phyloP scores from a whole-genome alignment of 257 asterid species.

The Lavandula angustifolia region DNA sequence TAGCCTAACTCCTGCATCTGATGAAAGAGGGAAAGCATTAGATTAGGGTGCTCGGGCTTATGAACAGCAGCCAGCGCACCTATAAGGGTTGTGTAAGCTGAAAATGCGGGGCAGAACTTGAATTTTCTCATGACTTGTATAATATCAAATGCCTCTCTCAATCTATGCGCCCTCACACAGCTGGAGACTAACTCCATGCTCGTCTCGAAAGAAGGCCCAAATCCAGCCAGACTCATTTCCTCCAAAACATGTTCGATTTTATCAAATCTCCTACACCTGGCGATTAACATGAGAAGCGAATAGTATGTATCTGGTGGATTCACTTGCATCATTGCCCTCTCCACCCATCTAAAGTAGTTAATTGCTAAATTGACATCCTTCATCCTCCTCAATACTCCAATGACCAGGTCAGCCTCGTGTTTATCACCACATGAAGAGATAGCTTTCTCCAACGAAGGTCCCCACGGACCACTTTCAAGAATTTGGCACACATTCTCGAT shows the following conservation, averaged over 20 bases:
- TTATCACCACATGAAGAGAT: slow-evolving; percentile 48
- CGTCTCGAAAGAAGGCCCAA: slow-evolving; percentile 58
- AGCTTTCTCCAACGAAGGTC: slow-evolving; percentile 66
- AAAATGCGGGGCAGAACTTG: slow-evolving; percentile 85
- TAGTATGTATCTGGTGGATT: slow-evolving; percentile 72
- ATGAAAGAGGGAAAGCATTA: slow-evolving; percentile 76
- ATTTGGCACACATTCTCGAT: slow-evolving; percentile 59
- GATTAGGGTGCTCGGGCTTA: slow-evolving; percentile 61
- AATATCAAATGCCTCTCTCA: slow-evolving; percentile 65
- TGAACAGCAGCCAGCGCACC: slow-evolving; percentile 69
- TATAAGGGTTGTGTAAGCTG: slow-evolving; percentile 88
- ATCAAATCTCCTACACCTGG: slow-evolving; percentile 57
- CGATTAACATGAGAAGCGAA: slow-evolving; percentile 72
- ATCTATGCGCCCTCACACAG: slow-evolving; percentile 51
- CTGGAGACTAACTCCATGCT: slow-evolving; percentile 62
- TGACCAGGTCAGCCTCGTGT: slow-evolving; percentile 55
- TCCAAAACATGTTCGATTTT: slow-evolving; percentile 60
- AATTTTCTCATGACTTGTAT: slow-evolving; percentile 81
- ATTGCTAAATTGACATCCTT: slow-evolving; percentile 65
- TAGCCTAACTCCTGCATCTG: slow-evolving; percentile 96
- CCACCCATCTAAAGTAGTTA: slow-evolving; percentile 79
- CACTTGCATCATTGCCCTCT: slow-evolving; percentile 52
- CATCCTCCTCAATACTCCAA: slow-evolving; percentile 76
- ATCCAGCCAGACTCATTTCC: slow-evolving; percentile 90
- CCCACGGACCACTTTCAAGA: slow-evolving; percentile 69